Conservation (phyloP, 306 rosid species). For the Lathyrus aphaca region DNA sequence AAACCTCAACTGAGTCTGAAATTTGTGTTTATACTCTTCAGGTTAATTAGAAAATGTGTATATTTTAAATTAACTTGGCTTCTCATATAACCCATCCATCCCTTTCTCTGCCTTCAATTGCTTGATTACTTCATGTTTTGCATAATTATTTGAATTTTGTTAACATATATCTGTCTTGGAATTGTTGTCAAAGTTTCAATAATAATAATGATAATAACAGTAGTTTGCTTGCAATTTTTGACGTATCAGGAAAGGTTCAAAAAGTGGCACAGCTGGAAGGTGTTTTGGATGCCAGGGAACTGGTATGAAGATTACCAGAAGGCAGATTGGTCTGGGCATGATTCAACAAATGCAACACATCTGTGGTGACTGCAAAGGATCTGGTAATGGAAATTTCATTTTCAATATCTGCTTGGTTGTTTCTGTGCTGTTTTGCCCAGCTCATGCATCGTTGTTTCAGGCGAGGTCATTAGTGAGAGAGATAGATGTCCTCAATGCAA, state of each 20-base stretch:
- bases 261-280: constrained; percentile 65
- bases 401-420: constrained; percentile 4
- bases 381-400: constrained; percentile 52
- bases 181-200: constrained; percentile 7
- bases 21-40: background rate
- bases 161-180: background rate
- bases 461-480: constrained; percentile 72
- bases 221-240: constrained; percentile 4
- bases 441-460: constrained; percentile 44
- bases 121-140: background rate
- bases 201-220: background rate
- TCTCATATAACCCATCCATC: background rate
- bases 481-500: constrained; percentile 79
- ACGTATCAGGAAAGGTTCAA: constrained; percentile 71
- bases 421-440: constrained; percentile 21
- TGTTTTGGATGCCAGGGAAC: constrained; percentile 78
- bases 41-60: background rate
- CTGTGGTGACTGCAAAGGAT: constrained; percentile 71
- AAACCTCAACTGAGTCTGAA: too few relatives aligned
- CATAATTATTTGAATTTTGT: constrained; percentile 12
- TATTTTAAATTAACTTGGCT: constrained; percentile 5
- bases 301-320: constrained; percentile 65
- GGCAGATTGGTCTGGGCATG: constrained; percentile 73
- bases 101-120: background rate
- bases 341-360: constrained; percentile 76